phyloP scores from a whole-genome alignment of 306 rosid species.

The Senna tora region DNA sequence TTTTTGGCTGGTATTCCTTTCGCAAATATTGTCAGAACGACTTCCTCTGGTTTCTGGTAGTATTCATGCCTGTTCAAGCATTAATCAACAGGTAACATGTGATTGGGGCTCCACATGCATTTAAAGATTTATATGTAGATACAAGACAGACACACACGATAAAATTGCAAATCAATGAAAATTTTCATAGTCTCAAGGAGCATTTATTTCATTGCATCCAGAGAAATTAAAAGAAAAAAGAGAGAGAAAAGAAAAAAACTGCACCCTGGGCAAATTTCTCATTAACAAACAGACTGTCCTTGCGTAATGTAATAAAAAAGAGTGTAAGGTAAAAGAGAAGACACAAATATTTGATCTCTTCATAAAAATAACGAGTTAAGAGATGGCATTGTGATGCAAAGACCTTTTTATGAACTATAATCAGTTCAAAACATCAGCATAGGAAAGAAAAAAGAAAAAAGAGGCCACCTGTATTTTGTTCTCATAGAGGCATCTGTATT shows the following conservation, averaged over 20 bases:
- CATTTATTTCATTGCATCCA: background rate
- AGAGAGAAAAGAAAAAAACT: too few relatives aligned
- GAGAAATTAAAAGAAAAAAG: too few relatives aligned
- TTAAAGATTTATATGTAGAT: background rate
- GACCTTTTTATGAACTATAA: background rate
- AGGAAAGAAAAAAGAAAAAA: constrained; percentile 1
- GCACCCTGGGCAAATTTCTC: constrained; percentile 5
- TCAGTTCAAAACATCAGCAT: constrained; percentile 5
- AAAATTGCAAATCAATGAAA: constrained; percentile 27
- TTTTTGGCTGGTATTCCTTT: constrained; percentile 76
- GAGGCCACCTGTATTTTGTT: constrained; percentile 62
- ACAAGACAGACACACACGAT: background rate
- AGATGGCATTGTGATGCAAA: background rate
- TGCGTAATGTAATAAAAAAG: background rate
- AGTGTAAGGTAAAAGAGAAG: background rate
- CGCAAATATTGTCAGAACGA: constrained; percentile 83
- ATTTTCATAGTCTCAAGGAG: background rate
- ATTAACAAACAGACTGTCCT: background rate
- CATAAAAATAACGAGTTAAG: constrained; percentile 15
- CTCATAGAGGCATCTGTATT: constrained; percentile 26
- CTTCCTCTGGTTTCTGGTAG: constrained; percentile 93
- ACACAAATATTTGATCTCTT: constrained; percentile 9
- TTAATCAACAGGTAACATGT: constrained; percentile 26
- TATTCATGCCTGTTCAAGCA: constrained; percentile 75
- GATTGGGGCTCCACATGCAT: constrained; percentile 26